Evolutionary conservation across 331 rosid species (phyloP).

Genomic region (Cydonia oblonga): DNA sequence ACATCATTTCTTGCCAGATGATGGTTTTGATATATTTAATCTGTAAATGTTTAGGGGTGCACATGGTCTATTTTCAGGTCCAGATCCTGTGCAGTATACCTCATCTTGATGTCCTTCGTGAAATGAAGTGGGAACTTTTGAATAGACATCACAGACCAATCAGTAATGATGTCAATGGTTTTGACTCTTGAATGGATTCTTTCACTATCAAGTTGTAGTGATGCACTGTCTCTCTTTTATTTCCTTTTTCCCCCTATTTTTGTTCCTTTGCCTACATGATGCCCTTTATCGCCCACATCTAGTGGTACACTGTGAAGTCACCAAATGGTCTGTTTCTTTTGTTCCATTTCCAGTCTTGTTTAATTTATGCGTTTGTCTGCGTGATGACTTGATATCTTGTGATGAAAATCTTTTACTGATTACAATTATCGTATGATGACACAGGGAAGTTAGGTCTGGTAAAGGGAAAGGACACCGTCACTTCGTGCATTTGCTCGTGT

Average conservation of each 20-base stretch:
- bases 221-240: background rate
- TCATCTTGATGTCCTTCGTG: conserved; percentile 13
- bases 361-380: too few species aligned
- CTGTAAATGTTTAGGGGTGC: conserved; percentile 4
- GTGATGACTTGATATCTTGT: background rate
- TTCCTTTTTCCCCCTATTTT: background rate
- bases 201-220: conserved; percentile 25
- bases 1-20: background rate
- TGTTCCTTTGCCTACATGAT: background rate
- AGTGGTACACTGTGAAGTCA: background rate
- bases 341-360: background rate
- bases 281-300: background rate
- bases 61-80: conserved; percentile 38
- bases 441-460: conserved; percentile 54
- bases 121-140: conserved; percentile 27
- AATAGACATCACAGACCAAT: conserved; percentile 18
- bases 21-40: background rate
- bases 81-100: conserved; percentile 36
- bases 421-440: background rate
- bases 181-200: conserved; percentile 10
- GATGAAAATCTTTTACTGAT: background rate
- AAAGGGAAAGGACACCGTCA: conserved; percentile 68
- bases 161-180: conserved; percentile 1
- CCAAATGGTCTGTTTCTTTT: background rate
- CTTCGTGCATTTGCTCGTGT: conserved; percentile 72